Base-by-base conservation (phyloP, 169 alveolate species). In the Eimeria necatrix region DNA sequence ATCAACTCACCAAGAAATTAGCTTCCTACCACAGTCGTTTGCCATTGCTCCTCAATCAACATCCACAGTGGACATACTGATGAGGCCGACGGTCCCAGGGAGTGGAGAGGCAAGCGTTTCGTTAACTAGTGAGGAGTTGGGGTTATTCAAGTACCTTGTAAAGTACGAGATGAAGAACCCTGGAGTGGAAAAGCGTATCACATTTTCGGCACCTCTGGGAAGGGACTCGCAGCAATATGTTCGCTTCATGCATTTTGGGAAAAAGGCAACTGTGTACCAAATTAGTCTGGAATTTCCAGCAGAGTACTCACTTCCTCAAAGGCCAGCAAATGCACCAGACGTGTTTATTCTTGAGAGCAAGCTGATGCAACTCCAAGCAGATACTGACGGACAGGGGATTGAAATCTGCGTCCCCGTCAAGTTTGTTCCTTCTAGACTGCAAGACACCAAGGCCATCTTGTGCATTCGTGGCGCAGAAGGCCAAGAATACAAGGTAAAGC, bases 341-440 rank as follows among this genome's bases (percentile, higher is more conserved):
- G 52, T 78, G 61, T 92, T 92, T 26, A 46, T 51, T 9, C 68
- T 92, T 6, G 95, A 92, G 9, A 64, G 53, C 95, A 93, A 85
- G 83, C 60, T 53, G 18, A 73, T 93, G 53, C 73, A 48, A 6
- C 94, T 46, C 41, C 78, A 85, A 20, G 90, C 94, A 7, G 96
- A 93, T 61, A 32, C 20, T 9, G 91, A 70, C 24, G 83, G 73
- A 71, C 85, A 46, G 32, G 96, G 96, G 52, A 48, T 85, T 51
- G 95, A 94, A 85, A 60, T 80, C 51, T 64, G 73, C 52, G 41
- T 64, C 49, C 74, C 94, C 78, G 95, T 96, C 16, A 60, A 91
- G 20, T 96, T 94, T 84, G 92, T 83, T 46, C 97, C 97, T n/a
- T 94, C 95, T 16, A 16, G 71, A 32, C 83, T 94, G 84, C 96